Percentiles rank a stretch among this genome's conserved stretches.
These are phyloP conservation scores for Neurospora sp. DNA, from an alignment of 495 filamentous ascomycete species.

Conservation along the genomic window DNA sequence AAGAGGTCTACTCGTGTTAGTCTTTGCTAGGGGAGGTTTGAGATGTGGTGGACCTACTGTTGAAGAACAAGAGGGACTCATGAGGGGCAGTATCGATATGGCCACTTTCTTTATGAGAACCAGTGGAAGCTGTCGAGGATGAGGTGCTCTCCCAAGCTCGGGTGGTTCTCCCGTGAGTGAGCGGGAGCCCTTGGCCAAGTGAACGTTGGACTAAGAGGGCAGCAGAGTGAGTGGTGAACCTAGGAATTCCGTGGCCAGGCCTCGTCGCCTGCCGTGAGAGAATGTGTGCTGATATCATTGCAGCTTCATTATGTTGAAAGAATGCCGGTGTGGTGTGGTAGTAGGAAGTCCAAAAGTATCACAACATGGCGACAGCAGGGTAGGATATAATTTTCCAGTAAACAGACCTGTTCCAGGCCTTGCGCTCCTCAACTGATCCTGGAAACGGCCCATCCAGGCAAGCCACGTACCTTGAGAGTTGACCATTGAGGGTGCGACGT, in stretches of 20 bases:
- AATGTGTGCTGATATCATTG: slow-evolving; percentile 19
- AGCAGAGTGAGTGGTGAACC: background rate
- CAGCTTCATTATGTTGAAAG: background rate
- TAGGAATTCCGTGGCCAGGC: background rate
- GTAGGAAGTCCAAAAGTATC: background rate
- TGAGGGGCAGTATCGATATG: background rate
- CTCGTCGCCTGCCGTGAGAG: slow-evolving; percentile 7
- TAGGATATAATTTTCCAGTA: background rate
- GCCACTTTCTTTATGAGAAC: background rate
- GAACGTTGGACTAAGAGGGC: background rate
- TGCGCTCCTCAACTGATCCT: background rate
- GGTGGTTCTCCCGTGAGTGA: background rate
- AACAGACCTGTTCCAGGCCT: background rate
- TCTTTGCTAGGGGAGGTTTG: background rate
- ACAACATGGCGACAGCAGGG: background rate
- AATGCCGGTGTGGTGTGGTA: background rate
- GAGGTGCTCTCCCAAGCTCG: background rate
- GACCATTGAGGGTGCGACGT: no score
- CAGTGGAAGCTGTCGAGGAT: background rate
- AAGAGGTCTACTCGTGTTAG: slow-evolving; percentile 39
- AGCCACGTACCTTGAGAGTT: background rate
- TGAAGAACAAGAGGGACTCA: background rate
- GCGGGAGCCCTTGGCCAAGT: background rate
- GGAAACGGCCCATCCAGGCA: background rate
- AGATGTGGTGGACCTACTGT: background rate